phyloP scores from a whole-genome alignment of 169 alveolate genomes.

The Condylostoma magnum region DNA sequence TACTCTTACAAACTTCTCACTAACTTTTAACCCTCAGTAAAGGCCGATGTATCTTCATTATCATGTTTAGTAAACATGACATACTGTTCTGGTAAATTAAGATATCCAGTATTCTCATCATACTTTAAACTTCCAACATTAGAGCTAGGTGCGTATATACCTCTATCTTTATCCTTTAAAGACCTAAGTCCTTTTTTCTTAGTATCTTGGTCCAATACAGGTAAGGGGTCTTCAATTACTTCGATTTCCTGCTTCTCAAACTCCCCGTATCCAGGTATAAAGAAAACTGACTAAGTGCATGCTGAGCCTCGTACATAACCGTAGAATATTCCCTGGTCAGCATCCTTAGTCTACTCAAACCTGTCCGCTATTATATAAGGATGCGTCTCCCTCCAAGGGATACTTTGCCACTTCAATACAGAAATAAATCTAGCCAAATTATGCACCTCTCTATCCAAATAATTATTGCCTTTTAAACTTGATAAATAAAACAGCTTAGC shows the following conservation, averaged over 20 bases:
- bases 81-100: conserved; percentile 94
- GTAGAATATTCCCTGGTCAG: conserved; percentile 84
- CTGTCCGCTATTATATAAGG: conserved; percentile 96
- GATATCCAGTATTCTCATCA: conserved; percentile 96
- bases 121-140: conserved; percentile 94
- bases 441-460: conserved; percentile 91
- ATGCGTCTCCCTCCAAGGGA: conserved; percentile 95
- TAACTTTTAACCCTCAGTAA: conserved; percentile 67
- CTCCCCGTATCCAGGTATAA: conserved; percentile 93
- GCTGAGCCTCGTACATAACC: conserved; percentile 96
- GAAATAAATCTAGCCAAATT: conserved; percentile 95
- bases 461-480: conserved; percentile 92
- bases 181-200: conserved; percentile 81
- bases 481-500: conserved; percentile 96
- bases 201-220: conserved; percentile 66
- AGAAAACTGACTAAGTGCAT: conserved; percentile 77
- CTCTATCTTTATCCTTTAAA: conserved; percentile 92
- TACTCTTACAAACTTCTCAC: conserved; percentile 65
- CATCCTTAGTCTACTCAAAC: conserved; percentile 53
- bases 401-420: conserved; percentile 86
- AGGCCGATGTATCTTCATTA: conserved; percentile 30
- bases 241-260: conserved; percentile 66
- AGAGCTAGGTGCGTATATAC: conserved; percentile 97
- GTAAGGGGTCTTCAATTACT: conserved; percentile 74
- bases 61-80: conserved; percentile 89